Evolutionary conservation across 148 eudicot genomes (phyloP).

Genomic region (Fagopyrum homotropicum): DNA sequence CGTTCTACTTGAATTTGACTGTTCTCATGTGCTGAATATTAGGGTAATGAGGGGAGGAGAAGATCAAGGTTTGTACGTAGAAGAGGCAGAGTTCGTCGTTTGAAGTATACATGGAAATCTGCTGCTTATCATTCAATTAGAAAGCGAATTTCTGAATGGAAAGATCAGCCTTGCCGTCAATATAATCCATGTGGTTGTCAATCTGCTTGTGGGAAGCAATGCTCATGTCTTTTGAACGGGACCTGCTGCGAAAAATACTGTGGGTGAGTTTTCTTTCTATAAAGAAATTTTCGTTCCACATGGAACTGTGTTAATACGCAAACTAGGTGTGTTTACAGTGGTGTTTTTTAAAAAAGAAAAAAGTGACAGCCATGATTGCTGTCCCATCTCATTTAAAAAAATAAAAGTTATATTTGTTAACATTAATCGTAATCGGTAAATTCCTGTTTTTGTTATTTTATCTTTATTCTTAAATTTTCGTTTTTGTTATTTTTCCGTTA

Average conservation of each 20-base stretch:
- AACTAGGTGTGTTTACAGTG: too few species aligned
- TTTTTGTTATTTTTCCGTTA: too few species aligned
- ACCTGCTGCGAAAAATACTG: conserved; percentile 98
- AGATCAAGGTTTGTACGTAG: conserved; percentile 88
- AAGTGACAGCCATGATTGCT: too few species aligned
- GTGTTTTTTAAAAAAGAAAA: too few species aligned
- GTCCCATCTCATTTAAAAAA: too few species aligned
- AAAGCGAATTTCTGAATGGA: conserved; percentile 83
- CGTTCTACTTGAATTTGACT: not conserved
- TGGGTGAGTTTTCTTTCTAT: conserved; percentile 52
- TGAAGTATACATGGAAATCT: conserved; percentile 94
- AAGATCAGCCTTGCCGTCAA: conserved; percentile 92
- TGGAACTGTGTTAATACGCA: not conserved
- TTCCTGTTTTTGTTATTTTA: too few species aligned
- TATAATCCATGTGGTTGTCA: conserved; percentile 96
- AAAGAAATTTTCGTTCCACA: not conserved
- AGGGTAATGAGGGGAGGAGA: conserved; percentile 69
- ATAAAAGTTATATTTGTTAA: too few species aligned
- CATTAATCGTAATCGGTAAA: too few species aligned
- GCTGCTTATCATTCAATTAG: conserved; percentile 80
- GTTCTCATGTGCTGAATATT: conserved; percentile 3
- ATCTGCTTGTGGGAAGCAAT: conserved; percentile 84
- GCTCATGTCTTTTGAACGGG: conserved; percentile 84
- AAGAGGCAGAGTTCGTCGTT: conserved; percentile 91
- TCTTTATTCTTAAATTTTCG: too few species aligned